phyloP scores from a whole-genome alignment of 2,329 filamentous ascomycete species.

The Geosmithia morbida region DNA sequence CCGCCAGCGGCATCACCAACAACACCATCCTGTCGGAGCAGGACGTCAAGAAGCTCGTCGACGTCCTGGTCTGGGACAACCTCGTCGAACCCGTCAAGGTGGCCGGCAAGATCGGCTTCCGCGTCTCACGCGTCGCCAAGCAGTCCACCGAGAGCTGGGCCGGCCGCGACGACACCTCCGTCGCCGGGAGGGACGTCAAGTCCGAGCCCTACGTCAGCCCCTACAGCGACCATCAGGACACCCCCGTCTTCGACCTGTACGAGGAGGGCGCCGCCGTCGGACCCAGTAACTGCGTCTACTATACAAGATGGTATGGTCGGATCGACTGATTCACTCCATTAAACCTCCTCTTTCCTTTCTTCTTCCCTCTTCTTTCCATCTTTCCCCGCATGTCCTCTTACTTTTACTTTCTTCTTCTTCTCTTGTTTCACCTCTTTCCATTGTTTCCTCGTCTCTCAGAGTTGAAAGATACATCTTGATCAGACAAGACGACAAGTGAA shows the following conservation, averaged over 20 bases:
- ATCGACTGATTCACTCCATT: neutral
- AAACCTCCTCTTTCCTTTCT: neutral
- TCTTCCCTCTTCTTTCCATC: neutral
- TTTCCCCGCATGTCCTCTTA: neutral
- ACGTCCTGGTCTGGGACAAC: slow-evolving; percentile 81
- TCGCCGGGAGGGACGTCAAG: slow-evolving; percentile 15
- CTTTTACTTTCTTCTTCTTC: neutral
- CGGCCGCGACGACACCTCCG: slow-evolving; percentile 19
- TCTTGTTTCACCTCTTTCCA: neutral
- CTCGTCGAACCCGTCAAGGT: slow-evolving; percentile 54
- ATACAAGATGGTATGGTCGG: slow-evolving; percentile 61
- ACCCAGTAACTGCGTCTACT: slow-evolving; percentile 83
- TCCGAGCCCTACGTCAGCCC: slow-evolving; percentile 46
- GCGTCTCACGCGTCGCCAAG: slow-evolving; percentile 33
- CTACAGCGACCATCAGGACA: slow-evolving; percentile 46
- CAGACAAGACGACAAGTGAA: too few relatives aligned
- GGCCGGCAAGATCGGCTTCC: slow-evolving; percentile 34
- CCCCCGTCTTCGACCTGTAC: slow-evolving; percentile 81
- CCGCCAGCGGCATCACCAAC: slow-evolving; percentile 53
- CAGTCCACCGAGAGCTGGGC: slow-evolving; percentile 26
- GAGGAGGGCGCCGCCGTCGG: slow-evolving; percentile 83
- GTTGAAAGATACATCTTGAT: too few relatives aligned
- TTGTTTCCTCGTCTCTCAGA: too few relatives aligned
- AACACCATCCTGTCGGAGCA: slow-evolving; percentile 56
- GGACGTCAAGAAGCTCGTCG: slow-evolving; percentile 73